Base-by-base conservation (phyloP, 148 eudicot genomes). In the Arbutus unedo region DNA sequence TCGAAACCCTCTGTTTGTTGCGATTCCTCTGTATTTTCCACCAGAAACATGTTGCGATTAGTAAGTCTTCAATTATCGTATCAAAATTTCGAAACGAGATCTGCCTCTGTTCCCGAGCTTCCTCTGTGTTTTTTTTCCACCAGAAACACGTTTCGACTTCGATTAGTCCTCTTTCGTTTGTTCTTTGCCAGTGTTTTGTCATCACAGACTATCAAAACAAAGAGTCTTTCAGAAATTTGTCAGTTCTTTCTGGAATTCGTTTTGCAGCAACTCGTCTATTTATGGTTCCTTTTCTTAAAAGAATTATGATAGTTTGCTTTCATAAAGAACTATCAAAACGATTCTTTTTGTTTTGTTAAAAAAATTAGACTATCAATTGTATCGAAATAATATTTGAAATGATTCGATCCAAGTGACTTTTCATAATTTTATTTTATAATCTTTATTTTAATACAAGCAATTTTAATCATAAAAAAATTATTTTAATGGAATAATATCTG, bases 1-100 rank as follows among this genome's bases (percentile, higher is more conserved):
- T 9, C 2, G 0, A 9, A 8, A 25, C 70, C 18, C 10, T 44
- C 21, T 13, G 21, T 38, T 67, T 59, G 5, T 11, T 73, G 51
- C 18, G 23, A 41, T 76, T 25, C 23, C 76, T 45, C 76, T 73
- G 76, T 8, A 73, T 8, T 45, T 72, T 73, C 7, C 21, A 11
- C 0, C 38, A 31, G 38, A 0, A 31, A 31, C 31, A 62, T 1
- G 67, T 8, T 8, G 8, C 3, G 67, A 21, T 21, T 31, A 73
- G 88, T 88, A 83, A 85, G 90, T 81, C 38, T 68, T 23, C 19
- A 2, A 56, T 21, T 56, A 5, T 44, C 23, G 23, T n/a, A n/a
- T 43, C 3, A 55, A 78, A 6, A 31, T 10, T 43, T 9, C 2
- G 0, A 9, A 8, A 25, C 70, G 8, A 31, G 38, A 18, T 45